Base-by-base conservation (phyloP, 2,329 filamentous ascomycete genomes). In the Fonsecaea erecta region DNA sequence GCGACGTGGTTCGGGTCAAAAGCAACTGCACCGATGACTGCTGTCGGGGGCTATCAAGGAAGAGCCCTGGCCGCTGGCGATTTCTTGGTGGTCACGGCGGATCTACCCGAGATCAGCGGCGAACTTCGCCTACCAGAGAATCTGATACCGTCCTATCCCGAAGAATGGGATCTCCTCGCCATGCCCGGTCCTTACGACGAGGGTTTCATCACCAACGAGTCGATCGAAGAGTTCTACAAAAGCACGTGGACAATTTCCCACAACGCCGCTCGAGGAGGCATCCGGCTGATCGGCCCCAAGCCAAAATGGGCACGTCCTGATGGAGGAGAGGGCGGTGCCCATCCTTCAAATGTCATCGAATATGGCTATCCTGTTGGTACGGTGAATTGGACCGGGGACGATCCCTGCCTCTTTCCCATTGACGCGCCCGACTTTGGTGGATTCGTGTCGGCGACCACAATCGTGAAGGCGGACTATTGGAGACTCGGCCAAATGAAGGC, bases 381-480 rank as follows among this genome's bases (percentile, higher is more conserved):
- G 0, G 70, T 88, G 28, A 88, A 87, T 68, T 89, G 83, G 82
- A 87, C 85, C 0, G 86, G 86, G 3, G 85, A 88, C 63, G 84
- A 85, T 37, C 82, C 84, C 1, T 84, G 84, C n/a, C 82, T 88
- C 18, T 86, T 88, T 55, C 81, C 85, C 0, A 78, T 84, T 4
- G 86, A 88, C 71, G 81, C 81, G 57, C 86, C 86, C 0, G 85
- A 87, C 68, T 82, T 88, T 64, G 86, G 86, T 6, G 86, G 86
- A 0, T 87, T 88, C 64, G 79, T 86, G 0, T 85, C 81, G 34
- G 82, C 79, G 12, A 81, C 82, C 1, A 88, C 85, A 0, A 78
- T 87, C 12, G 79, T 86, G 32, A 82, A 81, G 64, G 85, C 81
- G 1, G 85, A 88, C 57, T 80, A 83, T 71, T 88, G 85, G 85